These are phyloP conservation scores for Arachnomyces sp. DNA, from an alignment of 2,329 filamentous ascomycete genomes.

Conservation along the genomic window DNA sequence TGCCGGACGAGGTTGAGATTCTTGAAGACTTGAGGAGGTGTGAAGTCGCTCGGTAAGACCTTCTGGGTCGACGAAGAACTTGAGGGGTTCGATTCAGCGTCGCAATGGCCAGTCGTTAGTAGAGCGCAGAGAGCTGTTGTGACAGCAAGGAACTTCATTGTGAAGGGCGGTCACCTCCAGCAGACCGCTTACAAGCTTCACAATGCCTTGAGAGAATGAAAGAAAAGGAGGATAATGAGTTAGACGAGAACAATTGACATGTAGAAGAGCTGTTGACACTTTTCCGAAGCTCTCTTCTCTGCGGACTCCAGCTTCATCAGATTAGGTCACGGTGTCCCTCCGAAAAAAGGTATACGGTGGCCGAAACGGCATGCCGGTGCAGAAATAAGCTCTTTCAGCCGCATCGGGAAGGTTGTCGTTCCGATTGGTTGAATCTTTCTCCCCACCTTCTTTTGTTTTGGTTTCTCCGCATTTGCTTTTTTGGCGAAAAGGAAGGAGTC, in stretches of 20 bases:
- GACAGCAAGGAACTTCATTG: slow-evolving; percentile 34
- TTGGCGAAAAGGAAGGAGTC: no score
- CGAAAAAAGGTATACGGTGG: no score
- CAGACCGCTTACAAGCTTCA: slow-evolving; percentile 20
- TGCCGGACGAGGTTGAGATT: slow-evolving; percentile 86
- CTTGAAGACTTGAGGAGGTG: slow-evolving; percentile 83
- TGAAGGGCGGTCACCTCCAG: slow-evolving; percentile 20
- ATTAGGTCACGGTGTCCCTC: no score
- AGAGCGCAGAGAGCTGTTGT: slow-evolving; percentile 28
- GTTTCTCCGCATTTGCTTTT: no score
- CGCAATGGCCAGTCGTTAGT: slow-evolving; percentile 26
- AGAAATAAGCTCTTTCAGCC: no score
- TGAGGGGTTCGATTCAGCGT: slow-evolving; percentile 21
- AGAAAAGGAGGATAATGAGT: slow-evolving; percentile 10
- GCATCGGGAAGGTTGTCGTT: no score
- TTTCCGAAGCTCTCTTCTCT: no score
- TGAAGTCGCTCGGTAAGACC: slow-evolving; percentile 49
- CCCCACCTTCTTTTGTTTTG: no score
- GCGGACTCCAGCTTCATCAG: no score
- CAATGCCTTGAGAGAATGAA: slow-evolving; percentile 14
- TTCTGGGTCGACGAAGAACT: slow-evolving; percentile 23
- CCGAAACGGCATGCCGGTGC: no score
- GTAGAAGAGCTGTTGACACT: slow-evolving; percentile 3
- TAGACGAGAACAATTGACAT: no score
- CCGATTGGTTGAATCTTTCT: no score